Base-by-base conservation (phyloP, 2,329 filamentous ascomycete genomes). In the Penicillium sp. region DNA sequence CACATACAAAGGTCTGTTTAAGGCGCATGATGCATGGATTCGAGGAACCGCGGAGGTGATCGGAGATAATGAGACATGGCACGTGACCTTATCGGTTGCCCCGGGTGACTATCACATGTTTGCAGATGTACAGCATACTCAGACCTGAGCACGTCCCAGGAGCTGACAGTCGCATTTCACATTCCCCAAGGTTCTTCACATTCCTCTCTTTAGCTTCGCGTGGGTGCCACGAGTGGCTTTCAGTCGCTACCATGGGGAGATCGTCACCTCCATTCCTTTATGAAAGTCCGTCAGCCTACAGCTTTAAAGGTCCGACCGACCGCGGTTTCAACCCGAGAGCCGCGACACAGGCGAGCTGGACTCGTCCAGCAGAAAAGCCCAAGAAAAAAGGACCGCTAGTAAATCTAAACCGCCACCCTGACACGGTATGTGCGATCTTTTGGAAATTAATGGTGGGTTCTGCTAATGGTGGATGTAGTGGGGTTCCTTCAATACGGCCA, bases 371-470 rank as follows among this genome's bases (percentile, higher is more conserved):
- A 41, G 80, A 77, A 27, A 87, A 82, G 68, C 81, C 84, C 42
- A 88, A 89, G 80, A 83, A 82, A 44, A 81, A 89, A 53, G 92
- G 91, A 0, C 92, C 91, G 13, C 78, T 96, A 62, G 78, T 97
- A 61, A 84, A 89, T 59, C 89, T 96, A 80, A 94, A 96, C 74
- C 83, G 85, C 57, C 93, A 96, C 74, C 92, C 93, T 1, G 92
- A 97, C 69, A 77, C 77, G 19, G 88, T 91, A 82, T 70, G 86
- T 58, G 10, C 31, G n/a, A 38, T 45, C 2, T 27, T 39, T 25
- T 6, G 29, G 21, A n/a, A 49, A 48, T 41, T 17, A 7, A 38
- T 19, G 31, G 55, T 47, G 57, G 45, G 62, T 44, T 31, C 13
- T 38, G 25, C 58, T 65, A 52, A 58, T 53, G 51, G 51, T 55